phyloP scores from a whole-genome alignment of 768 basidiomycete genomes.

The Udeniomyces megalosporus region DNA sequence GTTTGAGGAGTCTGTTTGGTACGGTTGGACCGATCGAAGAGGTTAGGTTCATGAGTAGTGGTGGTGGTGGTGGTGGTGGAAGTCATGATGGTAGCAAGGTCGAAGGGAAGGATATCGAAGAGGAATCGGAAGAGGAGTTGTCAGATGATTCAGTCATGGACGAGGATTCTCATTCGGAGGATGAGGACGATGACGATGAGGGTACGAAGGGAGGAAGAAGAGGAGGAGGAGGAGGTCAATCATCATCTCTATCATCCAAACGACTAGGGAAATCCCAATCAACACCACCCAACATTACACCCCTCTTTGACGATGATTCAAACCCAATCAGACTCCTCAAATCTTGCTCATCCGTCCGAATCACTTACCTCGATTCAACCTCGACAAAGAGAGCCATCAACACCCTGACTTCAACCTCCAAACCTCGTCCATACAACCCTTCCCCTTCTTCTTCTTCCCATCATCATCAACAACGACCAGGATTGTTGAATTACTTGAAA shows the following conservation, averaged over 20 bases:
- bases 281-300: conserved; percentile 32
- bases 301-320: too few species aligned
- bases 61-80: conserved; percentile 26
- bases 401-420: conserved; percentile 16
- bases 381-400: conserved; percentile 51
- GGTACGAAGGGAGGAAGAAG: too few species aligned
- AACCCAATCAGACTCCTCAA: conserved; percentile 36
- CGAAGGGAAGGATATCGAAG: conserved; percentile 17
- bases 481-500: too few species aligned
- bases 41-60: conserved; percentile 44
- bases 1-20: conserved; percentile 62
- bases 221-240: conserved; percentile 19
- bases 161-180: too few species aligned
- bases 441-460: conserved; percentile 42
- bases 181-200: conserved; percentile 23
- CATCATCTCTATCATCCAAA: too few species aligned
- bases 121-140: neutral
- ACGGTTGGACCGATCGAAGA: conserved; percentile 58
- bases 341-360: conserved; percentile 49
- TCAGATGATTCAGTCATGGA: too few species aligned
- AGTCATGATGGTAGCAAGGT: too few species aligned
- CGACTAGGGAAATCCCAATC: too few species aligned
- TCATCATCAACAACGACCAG: conserved; percentile 56
- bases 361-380: conserved; percentile 53
- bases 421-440: conserved; percentile 18